Percentiles rank a stretch among this genome's conserved stretches.
Conservation (phyloP, 352 stramenopile species). For the Pythium scleroteichum region DNA sequence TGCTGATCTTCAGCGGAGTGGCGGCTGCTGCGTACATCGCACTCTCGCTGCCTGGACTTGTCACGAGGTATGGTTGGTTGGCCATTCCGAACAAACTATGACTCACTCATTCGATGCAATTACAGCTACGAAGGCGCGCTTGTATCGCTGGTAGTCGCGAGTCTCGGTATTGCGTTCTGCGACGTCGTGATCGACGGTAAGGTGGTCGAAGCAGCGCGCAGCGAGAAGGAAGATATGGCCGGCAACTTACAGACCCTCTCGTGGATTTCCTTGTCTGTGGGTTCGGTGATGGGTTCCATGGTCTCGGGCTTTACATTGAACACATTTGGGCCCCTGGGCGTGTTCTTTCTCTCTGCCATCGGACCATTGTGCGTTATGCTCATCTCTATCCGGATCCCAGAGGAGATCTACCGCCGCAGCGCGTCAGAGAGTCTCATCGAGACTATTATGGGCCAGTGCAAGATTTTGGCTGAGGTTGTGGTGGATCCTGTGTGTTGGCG, state of each 20-base stretch:
- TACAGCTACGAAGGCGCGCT: conserved; percentile 50
- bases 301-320: conserved; percentile 63
- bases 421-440: conserved; percentile 42
- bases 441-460: conserved; percentile 53
- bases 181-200: conserved; percentile 83
- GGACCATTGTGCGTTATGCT: conserved; percentile 65
- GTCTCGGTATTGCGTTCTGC: conserved; percentile 76
- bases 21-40: conserved; percentile 58
- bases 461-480: conserved; percentile 52
- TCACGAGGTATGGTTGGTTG: conserved; percentile 58
- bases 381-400: conserved; percentile 59
- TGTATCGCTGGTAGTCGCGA: conserved; percentile 67
- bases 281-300: conserved; percentile 70
- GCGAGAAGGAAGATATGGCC: conserved; percentile 70
- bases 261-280: conserved; percentile 73
- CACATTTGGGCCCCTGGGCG: conserved; percentile 54
- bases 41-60: conserved; percentile 56
- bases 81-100: too few species aligned
- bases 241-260: conserved; percentile 79
- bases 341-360: conserved; percentile 77
- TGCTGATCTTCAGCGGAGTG: conserved; percentile 70
- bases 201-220: conserved; percentile 70
- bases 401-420: conserved; percentile 41
- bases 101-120: neutral
- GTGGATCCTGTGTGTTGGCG: conserved; percentile 78